Evolutionary conservation across 495 filamentous ascomycete species (phyloP).

Genomic region (Oidiodendron maius): DNA sequence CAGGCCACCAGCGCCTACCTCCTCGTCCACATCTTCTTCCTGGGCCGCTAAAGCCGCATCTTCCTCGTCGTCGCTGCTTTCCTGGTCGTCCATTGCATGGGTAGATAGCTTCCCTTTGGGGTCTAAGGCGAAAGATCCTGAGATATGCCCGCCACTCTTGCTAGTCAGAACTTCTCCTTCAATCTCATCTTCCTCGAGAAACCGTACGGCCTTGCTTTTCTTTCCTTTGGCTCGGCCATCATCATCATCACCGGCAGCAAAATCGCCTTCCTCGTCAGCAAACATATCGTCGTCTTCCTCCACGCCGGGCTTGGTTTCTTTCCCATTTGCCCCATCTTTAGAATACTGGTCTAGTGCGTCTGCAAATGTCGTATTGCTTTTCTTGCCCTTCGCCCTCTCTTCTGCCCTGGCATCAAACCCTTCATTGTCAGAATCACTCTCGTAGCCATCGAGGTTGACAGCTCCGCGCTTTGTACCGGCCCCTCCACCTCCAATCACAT

Average conservation of each 20-base stretch:
- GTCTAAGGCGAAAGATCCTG: conserved; percentile 45
- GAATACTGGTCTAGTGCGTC: conserved; percentile 40
- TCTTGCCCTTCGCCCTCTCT: conserved; percentile 46
- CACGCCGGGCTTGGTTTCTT: conserved; percentile 31
- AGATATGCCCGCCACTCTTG: conserved; percentile 65
- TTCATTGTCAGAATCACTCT: conserved; percentile 90
- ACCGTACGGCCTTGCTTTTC: conserved; percentile 73
- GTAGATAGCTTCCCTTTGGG: conserved; percentile 34
- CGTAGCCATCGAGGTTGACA: conserved; percentile 93
- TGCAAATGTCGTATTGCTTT: conserved; percentile 35
- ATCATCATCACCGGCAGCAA: conserved; percentile 46
- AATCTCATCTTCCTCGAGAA: conserved; percentile 71
- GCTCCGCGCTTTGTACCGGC: conserved; percentile 80
- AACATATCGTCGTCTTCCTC: conserved; percentile 90
- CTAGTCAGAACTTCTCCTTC: conserved; percentile 75
- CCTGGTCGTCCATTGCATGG: conserved; percentile 35
- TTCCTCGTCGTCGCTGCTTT: conserved; percentile 69
- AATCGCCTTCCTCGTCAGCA: conserved; percentile 64
- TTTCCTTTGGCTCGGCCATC: conserved; percentile 38
- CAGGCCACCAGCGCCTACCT: conserved; percentile 80
- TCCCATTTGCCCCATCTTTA: conserved; percentile 20
- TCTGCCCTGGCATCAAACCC: conserved; percentile 70
- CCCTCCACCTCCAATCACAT: conserved; percentile 82
- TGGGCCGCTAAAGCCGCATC: conserved; percentile 58
- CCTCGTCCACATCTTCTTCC: conserved; percentile 67